Conservation (phyloP, 495 filamentous ascomycete genomes). For the Xylaria cubensis region DNA sequence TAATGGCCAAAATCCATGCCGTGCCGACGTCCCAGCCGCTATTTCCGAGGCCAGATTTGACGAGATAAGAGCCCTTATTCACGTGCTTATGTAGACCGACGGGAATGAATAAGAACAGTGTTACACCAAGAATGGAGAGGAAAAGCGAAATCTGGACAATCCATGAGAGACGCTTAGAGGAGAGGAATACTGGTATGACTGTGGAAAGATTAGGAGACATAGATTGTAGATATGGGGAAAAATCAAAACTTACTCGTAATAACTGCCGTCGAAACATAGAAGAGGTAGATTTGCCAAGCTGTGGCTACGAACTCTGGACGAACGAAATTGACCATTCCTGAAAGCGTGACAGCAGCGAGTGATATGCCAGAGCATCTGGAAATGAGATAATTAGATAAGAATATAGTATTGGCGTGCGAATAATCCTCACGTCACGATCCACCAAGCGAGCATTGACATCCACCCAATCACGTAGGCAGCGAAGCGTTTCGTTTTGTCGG, state of each 20-base stretch:
- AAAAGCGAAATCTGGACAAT: neutral
- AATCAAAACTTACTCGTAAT: neutral
- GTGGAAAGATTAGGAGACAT: neutral
- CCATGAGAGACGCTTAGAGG: neutral
- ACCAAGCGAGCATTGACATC: slow-evolving; percentile 49
- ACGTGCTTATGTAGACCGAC: neutral
- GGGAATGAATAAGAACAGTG: slow-evolving; percentile 8
- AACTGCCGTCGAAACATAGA: slow-evolving; percentile 29
- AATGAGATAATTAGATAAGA: neutral
- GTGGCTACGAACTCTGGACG: slow-evolving; percentile 33
- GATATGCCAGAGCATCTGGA: slow-evolving; percentile 28
- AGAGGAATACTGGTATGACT: neutral
- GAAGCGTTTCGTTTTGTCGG: slow-evolving; percentile 32
- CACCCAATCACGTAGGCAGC: slow-evolving; percentile 44
- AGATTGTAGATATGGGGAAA: neutral
- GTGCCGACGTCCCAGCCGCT: slow-evolving; percentile 35
- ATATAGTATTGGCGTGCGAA: slow-evolving; percentile 1
- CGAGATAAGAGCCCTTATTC: slow-evolving; percentile 1
- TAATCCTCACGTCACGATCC: slow-evolving; percentile 38
- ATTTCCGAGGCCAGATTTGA: neutral
- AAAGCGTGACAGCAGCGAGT: slow-evolving; percentile 13
- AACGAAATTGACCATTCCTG: slow-evolving; percentile 36
- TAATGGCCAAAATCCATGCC: slow-evolving; percentile 46
- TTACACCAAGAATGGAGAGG: slow-evolving; percentile 16
- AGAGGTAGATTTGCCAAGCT: slow-evolving; percentile 42